Percentiles rank a stretch among this genome's conserved stretches.
Evolutionary conservation across 2,329 filamentous ascomycete genomes (phyloP).

Genomic region (Paraphaeosphaeria sporulosa): DNA sequence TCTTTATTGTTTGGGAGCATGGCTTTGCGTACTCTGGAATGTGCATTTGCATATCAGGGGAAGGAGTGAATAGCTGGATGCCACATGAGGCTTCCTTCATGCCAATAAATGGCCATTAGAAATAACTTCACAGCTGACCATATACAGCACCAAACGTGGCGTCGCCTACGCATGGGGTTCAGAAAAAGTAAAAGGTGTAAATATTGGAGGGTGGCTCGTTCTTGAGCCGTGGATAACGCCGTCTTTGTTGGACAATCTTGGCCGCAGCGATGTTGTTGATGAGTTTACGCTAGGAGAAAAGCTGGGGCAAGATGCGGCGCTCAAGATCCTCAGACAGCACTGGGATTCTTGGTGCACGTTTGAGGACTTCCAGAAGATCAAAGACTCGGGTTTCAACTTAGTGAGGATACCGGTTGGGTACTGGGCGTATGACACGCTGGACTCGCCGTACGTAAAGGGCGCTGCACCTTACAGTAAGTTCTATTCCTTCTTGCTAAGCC

Average conservation of each 20-base stretch:
- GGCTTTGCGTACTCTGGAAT: conserved; percentile 8
- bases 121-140: conserved; percentile 21
- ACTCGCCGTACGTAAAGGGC: conserved; percentile 60
- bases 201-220: conserved; percentile 60
- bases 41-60: not conserved
- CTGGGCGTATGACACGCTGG: conserved; percentile 64
- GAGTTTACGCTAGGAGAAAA: conserved; percentile 61
- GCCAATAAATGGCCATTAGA: too few relatives aligned
- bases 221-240: conserved; percentile 65
- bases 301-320: conserved; percentile 56
- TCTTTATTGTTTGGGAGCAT: not conserved
- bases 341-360: conserved; percentile 61
- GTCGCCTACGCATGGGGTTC: conserved; percentile 58
- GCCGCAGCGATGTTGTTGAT: conserved; percentile 53
- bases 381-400: conserved; percentile 64
- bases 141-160: conserved; percentile 38
- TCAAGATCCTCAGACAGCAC: conserved; percentile 55
- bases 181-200: conserved; percentile 60
- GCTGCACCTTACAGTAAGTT: conserved; percentile 54
- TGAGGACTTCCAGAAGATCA: conserved; percentile 65
- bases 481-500: too few relatives aligned
- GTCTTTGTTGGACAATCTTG: conserved; percentile 58
- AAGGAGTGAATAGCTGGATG: not conserved
- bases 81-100: too few relatives aligned
- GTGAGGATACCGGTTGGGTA: conserved; percentile 67